Conservation (phyloP, 257 asterid genomes). For the Knoxia roxburghii region DNA sequence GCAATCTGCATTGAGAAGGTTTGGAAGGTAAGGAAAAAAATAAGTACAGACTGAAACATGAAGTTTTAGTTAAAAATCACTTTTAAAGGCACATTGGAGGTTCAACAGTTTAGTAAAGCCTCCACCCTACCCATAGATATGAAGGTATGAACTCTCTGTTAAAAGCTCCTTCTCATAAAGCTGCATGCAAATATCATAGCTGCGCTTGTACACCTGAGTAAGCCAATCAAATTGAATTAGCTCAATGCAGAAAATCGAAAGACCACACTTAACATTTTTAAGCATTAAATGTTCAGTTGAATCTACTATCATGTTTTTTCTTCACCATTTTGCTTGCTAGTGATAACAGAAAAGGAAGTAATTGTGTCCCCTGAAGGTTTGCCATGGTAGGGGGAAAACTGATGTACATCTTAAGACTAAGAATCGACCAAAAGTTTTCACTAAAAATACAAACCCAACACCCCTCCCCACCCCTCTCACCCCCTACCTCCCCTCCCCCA, state of each 20-base stretch:
- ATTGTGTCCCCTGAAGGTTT: too few species aligned
- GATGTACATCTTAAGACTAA: not conserved
- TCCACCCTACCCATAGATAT: constrained; percentile 70
- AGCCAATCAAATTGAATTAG: not conserved
- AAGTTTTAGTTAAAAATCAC: not conserved
- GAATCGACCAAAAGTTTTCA: not conserved
- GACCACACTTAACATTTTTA: not conserved
- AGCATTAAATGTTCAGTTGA: not conserved
- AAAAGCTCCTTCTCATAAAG: constrained; percentile 92
- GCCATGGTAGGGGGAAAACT: too few species aligned
- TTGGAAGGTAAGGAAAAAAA: constrained; percentile 13
- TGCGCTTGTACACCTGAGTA: constrained; percentile 82
- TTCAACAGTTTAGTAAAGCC: not conserved
- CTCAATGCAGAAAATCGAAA: not conserved
- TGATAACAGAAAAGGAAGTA: not conserved
- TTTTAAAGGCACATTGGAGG: not conserved
- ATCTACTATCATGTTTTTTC: not conserved
- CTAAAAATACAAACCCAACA: too few species aligned
- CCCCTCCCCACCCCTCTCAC: not conserved
- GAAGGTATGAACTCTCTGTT: constrained; percentile 72
- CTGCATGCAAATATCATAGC: constrained; percentile 79
- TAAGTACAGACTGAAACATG: constrained; percentile 9
- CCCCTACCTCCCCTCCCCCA: not conserved
- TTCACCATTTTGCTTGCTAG: not conserved
- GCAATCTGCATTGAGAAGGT: constrained; percentile 52